Base-by-base conservation (phyloP, 805 yeast genomes). In the Suhomyces sp. region DNA sequence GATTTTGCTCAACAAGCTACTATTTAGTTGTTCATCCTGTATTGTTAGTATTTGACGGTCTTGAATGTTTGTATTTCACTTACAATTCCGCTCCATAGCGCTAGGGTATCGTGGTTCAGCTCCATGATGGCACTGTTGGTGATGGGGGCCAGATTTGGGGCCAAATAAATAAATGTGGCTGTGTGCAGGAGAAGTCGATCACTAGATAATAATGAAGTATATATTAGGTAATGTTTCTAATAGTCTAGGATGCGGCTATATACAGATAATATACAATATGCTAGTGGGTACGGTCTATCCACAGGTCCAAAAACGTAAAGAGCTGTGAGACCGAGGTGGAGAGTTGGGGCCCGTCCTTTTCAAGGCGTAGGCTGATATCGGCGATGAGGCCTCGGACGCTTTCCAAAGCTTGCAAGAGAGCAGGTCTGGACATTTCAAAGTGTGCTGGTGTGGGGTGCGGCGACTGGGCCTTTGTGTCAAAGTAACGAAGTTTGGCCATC, bases 311-410 rank as follows among this genome's bases (percentile, higher is more conserved):
- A 51, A 66, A 57, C 17, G 46, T 53, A 41, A 69, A 62, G 56
- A 66, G 53, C 17, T 61, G 60, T 3, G 50, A 47, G 9, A 63
- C 53, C 44, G 61, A 55, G 12, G 35, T 48, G 5, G 56, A 48
- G 15, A 72, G 53, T 43, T 72, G 76, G 6, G 39, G 39, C n/a
- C 63, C 62, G 49, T 73, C 77, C 37, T 65, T 62, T 13, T 62
- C 57, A 31, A 74, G 50, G n/a, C 76, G 62, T 13, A 62, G 52
- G 3, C 61, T 57, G 6, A 71, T 61, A 58, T 73, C 76, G 7
- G 75, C 76, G 19, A 73, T 67, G 41, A 73, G 63, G 0, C 69
- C 71, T 33, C 61, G 59, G 25, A 71, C 49, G 44, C 56, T 57
- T 7, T 47, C 50, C n/a, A 47, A 10, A 2, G 50, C 22, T 22